Evolutionary conservation across 352 stramenopile genomes (phyloP).

Genomic region (Globisporangium cylindrosporum): DNA sequence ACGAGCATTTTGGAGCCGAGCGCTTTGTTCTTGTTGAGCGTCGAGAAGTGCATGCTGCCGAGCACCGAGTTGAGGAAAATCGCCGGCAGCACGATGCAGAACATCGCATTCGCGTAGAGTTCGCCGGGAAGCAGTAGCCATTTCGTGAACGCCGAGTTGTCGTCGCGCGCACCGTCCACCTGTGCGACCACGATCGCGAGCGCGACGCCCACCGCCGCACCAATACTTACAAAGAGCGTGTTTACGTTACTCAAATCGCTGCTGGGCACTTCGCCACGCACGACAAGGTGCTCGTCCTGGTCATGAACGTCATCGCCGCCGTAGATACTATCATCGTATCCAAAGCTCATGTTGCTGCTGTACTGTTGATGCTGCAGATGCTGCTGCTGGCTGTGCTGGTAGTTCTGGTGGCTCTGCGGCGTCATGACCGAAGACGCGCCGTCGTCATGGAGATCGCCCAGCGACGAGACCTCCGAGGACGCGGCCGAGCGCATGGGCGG

Average conservation of each 20-base stretch:
- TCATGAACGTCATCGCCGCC: neutral
- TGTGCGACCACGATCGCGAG: conserved; percentile 24
- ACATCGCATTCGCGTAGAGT: conserved; percentile 34
- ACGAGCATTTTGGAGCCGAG: conserved; percentile 26
- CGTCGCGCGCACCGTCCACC: conserved; percentile 15
- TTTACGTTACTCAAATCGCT: conserved; percentile 15
- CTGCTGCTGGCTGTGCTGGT: neutral
- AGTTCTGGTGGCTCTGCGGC: conserved; percentile 2
- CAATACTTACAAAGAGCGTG: conserved; percentile 25
- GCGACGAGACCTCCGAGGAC: conserved; percentile 16
- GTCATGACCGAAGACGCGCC: conserved; percentile 7
- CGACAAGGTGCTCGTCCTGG: neutral
- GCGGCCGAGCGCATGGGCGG: conserved; percentile 10
- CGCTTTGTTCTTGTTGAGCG: conserved; percentile 34
- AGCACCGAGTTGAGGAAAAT: conserved; percentile 44
- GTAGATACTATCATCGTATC: neutral
- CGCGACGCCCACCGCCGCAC: conserved; percentile 24
- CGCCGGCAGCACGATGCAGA: conserved; percentile 39
- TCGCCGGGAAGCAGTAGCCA: conserved; percentile 29
- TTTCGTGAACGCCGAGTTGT: conserved; percentile 7
- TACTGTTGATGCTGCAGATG: neutral
- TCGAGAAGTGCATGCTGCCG: conserved; percentile 39
- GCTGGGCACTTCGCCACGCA: conserved; percentile 14
- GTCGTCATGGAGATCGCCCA: conserved; percentile 18
- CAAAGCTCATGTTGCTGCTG: conserved; percentile 2